A percentile compares a stretch with the other conserved stretches of the same genome.
phyloP scores from a whole-genome alignment of 129 eudicot genomes.

The Helianthus tuberosus region DNA sequence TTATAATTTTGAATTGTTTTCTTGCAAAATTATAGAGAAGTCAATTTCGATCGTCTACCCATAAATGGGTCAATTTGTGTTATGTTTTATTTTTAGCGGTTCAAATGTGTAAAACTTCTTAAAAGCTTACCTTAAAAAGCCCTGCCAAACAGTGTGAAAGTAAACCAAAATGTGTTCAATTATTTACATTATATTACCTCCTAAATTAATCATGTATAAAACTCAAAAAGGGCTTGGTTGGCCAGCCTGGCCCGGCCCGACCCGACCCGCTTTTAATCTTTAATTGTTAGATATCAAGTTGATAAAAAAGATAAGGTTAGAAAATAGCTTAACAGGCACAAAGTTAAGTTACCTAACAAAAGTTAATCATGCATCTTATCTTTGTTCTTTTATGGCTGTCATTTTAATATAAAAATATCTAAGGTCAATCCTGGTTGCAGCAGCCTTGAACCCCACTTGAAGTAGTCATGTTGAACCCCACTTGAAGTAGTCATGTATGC shows the following conservation, averaged over 20 bases:
- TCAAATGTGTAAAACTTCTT: not conserved
- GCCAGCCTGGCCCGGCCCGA: not conserved
- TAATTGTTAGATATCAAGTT: conserved; percentile 12
- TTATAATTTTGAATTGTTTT: not conserved
- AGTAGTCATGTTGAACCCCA: conserved; percentile 22
- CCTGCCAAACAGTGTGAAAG: too few species aligned
- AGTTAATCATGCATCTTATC: not conserved
- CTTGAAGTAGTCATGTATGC: conserved; percentile 21
- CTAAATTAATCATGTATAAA: not conserved
- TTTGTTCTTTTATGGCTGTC: conserved; percentile 20
- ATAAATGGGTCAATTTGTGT: not conserved
- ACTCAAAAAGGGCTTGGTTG: not conserved
- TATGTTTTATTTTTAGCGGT: not conserved
- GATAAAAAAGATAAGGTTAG: conserved; percentile 16
- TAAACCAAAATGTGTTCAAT: too few species aligned
- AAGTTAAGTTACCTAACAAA: conserved; percentile 3
- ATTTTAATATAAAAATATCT: not conserved
- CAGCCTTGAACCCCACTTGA: conserved; percentile 24
- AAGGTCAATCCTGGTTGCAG: conserved; percentile 30
- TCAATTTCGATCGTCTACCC: not conserved
- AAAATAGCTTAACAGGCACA: conserved; percentile 7
- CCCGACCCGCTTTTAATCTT: not conserved
- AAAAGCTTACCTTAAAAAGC: not conserved
- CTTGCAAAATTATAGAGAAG: not conserved
- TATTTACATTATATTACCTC: too few species aligned